phyloP scores from a whole-genome alignment of 257 asterid genomes.

The Gynochthodes officinalis region DNA sequence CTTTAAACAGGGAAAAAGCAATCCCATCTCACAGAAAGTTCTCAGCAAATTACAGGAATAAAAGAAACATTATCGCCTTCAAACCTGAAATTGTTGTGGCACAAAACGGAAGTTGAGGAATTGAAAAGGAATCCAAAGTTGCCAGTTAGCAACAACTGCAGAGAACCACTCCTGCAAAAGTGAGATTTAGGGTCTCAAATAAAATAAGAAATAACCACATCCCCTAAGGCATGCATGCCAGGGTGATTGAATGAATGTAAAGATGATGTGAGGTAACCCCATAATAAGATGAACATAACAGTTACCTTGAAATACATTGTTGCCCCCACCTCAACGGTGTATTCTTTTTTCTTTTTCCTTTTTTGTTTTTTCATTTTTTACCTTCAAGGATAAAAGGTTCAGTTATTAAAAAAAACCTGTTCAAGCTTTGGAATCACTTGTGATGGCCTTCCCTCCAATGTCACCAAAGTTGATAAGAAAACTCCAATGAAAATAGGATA shows the following conservation, averaged over 20 bases:
- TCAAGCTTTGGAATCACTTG: constrained; percentile 70
- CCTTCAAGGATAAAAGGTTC: neutral
- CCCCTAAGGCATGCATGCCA: neutral
- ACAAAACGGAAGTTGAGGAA: constrained; percentile 89
- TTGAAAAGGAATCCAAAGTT: constrained; percentile 95
- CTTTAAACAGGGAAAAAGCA: neutral
- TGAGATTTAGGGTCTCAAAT: neutral
- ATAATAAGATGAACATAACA: neutral
- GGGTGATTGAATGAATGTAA: neutral
- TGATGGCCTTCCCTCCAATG: constrained; percentile 70
- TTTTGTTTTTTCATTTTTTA: neutral
- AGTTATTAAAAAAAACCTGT: constrained; percentile 50
- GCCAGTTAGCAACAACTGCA: constrained; percentile 92
- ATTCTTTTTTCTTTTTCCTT: too few relatives aligned
- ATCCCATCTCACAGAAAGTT: neutral
- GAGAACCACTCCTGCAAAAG: constrained; percentile 78
- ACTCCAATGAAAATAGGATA: constrained; percentile 69
- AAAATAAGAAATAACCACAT: neutral
- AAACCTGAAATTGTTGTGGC: constrained; percentile 95
- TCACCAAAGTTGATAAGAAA: constrained; percentile 57
- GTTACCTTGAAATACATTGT: neutral
- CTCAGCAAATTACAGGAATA: neutral
- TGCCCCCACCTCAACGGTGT: neutral
- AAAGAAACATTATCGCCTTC: constrained; percentile 8
- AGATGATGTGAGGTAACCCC: neutral